Evolutionary conservation across 2,329 filamentous ascomycete genomes (phyloP).

Genomic region (Penicillium sp.): DNA sequence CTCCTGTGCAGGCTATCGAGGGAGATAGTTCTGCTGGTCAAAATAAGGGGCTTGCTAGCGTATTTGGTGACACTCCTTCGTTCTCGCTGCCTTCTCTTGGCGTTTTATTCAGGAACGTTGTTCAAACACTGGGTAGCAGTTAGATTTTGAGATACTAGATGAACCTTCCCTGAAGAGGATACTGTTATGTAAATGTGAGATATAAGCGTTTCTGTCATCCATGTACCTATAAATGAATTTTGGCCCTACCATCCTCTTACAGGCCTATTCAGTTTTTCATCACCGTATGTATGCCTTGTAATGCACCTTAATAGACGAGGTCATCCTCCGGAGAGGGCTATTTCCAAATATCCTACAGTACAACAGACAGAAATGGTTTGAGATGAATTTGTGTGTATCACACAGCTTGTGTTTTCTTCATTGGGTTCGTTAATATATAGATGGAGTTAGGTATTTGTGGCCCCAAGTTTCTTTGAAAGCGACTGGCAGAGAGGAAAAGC

Average conservation of each 20-base stretch:
- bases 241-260: background rate
- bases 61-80: slow-evolving; percentile 40
- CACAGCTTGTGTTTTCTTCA: background rate
- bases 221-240: slow-evolving; percentile 13
- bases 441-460: background rate
- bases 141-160: slow-evolving; percentile 4
- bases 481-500: background rate
- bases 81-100: slow-evolving; percentile 40
- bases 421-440: background rate
- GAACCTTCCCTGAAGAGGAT: background rate
- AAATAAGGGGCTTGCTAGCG: slow-evolving; percentile 31
- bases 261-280: background rate
- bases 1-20: slow-evolving; percentile 4
- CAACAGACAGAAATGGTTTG: background rate
- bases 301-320: background rate
- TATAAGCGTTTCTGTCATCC: slow-evolving; percentile 11
- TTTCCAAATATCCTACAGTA: background rate
- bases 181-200: slow-evolving; percentile 9
- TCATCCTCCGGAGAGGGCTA: background rate
- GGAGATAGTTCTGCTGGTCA: slow-evolving; percentile 22
- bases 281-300: background rate
- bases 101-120: slow-evolving; percentile 40
- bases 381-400: background rate
- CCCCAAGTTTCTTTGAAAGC: background rate
- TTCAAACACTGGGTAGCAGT: slow-evolving; percentile 31